Base-by-base conservation (phyloP, 805 yeast genomes). In the Priceomyces medius region DNA sequence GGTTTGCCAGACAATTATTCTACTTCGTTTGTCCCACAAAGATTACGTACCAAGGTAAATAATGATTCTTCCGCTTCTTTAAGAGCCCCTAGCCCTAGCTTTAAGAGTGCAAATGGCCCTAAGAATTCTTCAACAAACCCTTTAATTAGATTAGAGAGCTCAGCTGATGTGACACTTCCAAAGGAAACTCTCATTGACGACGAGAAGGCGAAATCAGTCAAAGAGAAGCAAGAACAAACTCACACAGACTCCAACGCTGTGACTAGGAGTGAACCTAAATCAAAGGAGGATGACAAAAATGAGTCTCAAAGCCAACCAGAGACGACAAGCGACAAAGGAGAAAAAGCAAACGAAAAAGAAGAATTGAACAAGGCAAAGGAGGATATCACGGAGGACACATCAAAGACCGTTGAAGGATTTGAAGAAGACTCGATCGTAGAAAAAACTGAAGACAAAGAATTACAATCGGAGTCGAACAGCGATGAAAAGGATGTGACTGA, bases 171-270 rank as follows among this genome's bases (percentile, higher is more conserved):
- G 6, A 56, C 58, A 26, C 58, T 69, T 38, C 72, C 65, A 7
- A 69, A 67, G 51, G 76, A 70, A 47, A 70, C 76, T 3, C 59
- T 71, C 42, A 71, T 71, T 35, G 74, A 63, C 43, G 40, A 29
- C 16, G 41, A 31, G 27, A 44, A 46, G 18, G 35, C 24, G 10
- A 33, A 18, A 10, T 10, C 31, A 16, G 20, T 17, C 39, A 2
- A 45, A 42, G 17, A 38, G 18, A 23, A 27, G 4, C 9, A 21
- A 37, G 12, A 6, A 21, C 20, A 26, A 28, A 10, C 18, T n/a
- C 12, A n/a, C 35, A 37, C 17, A 17, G n/a, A n/a, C n/a, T 16
- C 38, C 36, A n/a, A n/a, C n/a, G n/a, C n/a, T n/a, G n/a, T n/a
- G n/a, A n/a, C n/a, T n/a, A n/a, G n/a, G 17, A 10, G 14, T 21